A percentile compares a stretch with the other conserved stretches of the same genome.
phyloP scores from a whole-genome alignment of 2,329 filamentous ascomycete species.

The Lanzia echinophila region DNA sequence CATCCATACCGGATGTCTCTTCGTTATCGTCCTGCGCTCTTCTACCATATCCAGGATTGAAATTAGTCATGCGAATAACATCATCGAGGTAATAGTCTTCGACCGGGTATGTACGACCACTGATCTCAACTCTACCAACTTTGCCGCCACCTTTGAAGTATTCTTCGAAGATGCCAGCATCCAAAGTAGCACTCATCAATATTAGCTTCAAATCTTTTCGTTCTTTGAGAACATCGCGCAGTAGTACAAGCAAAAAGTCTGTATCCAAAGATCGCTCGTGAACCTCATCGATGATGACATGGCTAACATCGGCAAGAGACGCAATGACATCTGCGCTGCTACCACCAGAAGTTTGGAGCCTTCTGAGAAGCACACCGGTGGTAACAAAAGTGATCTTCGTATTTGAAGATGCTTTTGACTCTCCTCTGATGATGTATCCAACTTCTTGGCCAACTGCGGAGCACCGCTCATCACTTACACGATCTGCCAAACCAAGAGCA shows the following conservation, averaged over 20 bases:
- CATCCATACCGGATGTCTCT: constrained; percentile 42
- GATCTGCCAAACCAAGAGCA: constrained; percentile 85
- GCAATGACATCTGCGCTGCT: constrained; percentile 71
- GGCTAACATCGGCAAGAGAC: constrained; percentile 82
- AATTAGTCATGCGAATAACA: constrained; percentile 72
- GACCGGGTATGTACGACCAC: constrained; percentile 84
- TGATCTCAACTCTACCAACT: constrained; percentile 79
- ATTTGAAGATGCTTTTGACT: constrained; percentile 62
- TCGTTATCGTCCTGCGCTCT: constrained; percentile 36
- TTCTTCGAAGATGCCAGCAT: constrained; percentile 74
- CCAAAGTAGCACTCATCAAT: constrained; percentile 93
- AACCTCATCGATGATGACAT: constrained; percentile 93
- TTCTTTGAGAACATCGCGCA: constrained; percentile 71
- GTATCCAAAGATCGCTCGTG: constrained; percentile 94
- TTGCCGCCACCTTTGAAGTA: constrained; percentile 70
- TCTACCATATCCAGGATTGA: constrained; percentile 41
- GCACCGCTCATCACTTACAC: constrained; percentile 89
- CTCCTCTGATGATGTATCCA: constrained; percentile 85
- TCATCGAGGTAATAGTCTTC: constrained; percentile 87
- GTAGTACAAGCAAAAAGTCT: constrained; percentile 82
- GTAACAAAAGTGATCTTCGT: constrained; percentile 96
- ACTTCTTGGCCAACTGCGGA: constrained; percentile 77
- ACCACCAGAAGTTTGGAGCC: constrained; percentile 84
- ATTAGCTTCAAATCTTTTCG: constrained; percentile 80
- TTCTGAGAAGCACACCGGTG: constrained; percentile 82